phyloP scores from a whole-genome alignment of 495 filamentous ascomycete genomes.

The Hyaloscypha finlandica region DNA sequence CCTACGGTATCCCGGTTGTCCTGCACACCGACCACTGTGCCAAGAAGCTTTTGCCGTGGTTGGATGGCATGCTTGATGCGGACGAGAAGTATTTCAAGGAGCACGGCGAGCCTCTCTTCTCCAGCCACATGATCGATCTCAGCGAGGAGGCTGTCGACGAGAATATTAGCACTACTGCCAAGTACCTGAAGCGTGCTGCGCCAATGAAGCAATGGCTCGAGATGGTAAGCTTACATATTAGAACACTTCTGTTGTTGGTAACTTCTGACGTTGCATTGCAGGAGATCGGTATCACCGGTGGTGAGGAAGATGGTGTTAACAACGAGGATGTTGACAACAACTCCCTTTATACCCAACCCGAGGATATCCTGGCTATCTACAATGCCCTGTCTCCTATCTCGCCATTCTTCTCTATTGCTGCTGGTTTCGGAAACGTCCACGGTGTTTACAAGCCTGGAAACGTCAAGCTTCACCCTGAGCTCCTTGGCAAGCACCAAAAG shows the following conservation, averaged over 20 bases:
- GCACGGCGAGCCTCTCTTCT: slow-evolving; percentile 91
- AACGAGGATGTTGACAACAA: slow-evolving; percentile 91
- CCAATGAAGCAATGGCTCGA: slow-evolving; percentile 99
- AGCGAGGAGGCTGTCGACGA: slow-evolving; percentile 83
- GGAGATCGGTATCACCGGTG: slow-evolving; percentile 93
- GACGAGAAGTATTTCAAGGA: slow-evolving; percentile 93
- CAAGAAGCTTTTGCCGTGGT: slow-evolving; percentile 92
- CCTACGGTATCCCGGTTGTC: slow-evolving; percentile 88
- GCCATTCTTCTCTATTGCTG: slow-evolving; percentile 95
- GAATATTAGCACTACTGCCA: slow-evolving; percentile 89
- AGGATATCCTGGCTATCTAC: slow-evolving; percentile 90
- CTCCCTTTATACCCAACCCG: slow-evolving; percentile 95
- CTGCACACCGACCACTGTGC: slow-evolving; percentile 94
- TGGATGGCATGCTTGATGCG: slow-evolving; percentile 91
- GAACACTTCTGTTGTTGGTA: neutral
- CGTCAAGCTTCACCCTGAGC: slow-evolving; percentile 90
- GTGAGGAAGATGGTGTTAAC: slow-evolving; percentile 94
- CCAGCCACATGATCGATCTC: slow-evolving; percentile 96
- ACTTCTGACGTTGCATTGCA: slow-evolving; percentile 31
- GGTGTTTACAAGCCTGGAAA: slow-evolving; percentile 99
- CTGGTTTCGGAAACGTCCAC: slow-evolving; percentile 98
- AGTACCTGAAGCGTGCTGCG: slow-evolving; percentile 86
- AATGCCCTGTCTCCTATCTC: slow-evolving; percentile 77
- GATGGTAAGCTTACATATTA: slow-evolving; percentile 65
- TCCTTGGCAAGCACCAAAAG: slow-evolving; percentile 91